A percentile compares a stretch with the other conserved stretches of the same genome.
These are phyloP conservation scores for Sporisorium iseilematis-ciliati DNA, from an alignment of 1,284 basidiomycete species.

Conservation along the genomic window DNA sequence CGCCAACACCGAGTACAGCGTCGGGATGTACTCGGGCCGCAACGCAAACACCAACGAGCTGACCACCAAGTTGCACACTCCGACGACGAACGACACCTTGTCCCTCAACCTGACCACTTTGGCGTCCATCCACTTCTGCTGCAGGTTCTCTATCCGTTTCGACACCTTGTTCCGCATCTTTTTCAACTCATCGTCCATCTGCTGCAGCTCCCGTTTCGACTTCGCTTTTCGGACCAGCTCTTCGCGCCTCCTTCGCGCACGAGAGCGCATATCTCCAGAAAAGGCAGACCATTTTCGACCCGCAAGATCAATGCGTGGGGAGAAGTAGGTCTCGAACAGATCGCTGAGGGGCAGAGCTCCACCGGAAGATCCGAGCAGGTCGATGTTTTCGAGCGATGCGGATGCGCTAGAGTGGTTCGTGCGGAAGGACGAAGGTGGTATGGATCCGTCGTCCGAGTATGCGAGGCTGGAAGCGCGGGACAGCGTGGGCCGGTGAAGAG, in stretches of 20 bases:
- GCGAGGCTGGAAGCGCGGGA: slow-evolving; percentile 44
- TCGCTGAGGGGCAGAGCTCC: slow-evolving; percentile 36
- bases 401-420: slow-evolving; percentile 37
- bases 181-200: slow-evolving; percentile 85
- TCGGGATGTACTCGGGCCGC: slow-evolving; percentile 80
- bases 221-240: slow-evolving; percentile 79
- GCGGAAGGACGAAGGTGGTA: slow-evolving; percentile 14
- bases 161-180: slow-evolving; percentile 83
- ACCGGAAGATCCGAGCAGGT: slow-evolving; percentile 28
- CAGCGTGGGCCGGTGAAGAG: slow-evolving; percentile 18
- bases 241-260: slow-evolving; percentile 74
- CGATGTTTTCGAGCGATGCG: slow-evolving; percentile 42
- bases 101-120: slow-evolving; percentile 80
- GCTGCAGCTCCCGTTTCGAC: slow-evolving; percentile 71
- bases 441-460: slow-evolving; percentile 36
- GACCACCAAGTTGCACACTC: slow-evolving; percentile 74
- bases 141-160: slow-evolving; percentile 78
- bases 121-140: slow-evolving; percentile 84
- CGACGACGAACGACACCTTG: slow-evolving; percentile 83
- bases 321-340: slow-evolving; percentile 83
- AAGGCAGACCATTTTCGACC: slow-evolving; percentile 88
- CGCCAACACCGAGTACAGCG: slow-evolving; percentile 81
- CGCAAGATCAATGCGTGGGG: slow-evolving; percentile 88
- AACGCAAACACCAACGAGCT: slow-evolving; percentile 82
- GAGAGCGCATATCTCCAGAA: slow-evolving; percentile 82